A percentile compares a stretch with the other conserved stretches of the same genome.
phyloP scores from a whole-genome alignment of 345 rosid species.

The Populus nigra region DNA sequence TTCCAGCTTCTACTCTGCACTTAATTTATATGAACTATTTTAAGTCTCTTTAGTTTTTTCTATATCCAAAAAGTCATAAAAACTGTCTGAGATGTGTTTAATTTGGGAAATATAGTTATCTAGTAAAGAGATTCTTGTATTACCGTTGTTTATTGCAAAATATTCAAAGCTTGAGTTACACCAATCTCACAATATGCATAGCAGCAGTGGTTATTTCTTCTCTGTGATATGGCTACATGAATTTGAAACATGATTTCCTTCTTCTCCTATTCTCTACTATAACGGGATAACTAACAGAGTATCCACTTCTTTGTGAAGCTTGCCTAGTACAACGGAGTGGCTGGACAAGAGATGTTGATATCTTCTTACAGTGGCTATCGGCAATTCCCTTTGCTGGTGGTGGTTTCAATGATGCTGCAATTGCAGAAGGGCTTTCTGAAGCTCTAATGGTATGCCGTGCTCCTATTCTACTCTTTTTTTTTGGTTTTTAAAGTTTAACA shows the following conservation, averaged over 20 bases:
- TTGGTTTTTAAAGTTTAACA: not conserved
- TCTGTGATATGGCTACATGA: not conserved
- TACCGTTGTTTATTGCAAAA: not conserved
- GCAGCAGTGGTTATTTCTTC: not conserved
- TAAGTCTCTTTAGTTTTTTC: not conserved
- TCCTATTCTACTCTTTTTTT: not conserved
- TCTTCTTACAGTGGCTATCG: conserved; percentile 76
- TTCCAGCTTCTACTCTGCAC: not conserved
- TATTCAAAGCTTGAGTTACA: not conserved
- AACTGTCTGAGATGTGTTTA: not conserved
- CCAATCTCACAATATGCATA: too few species aligned
- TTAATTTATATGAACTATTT: not conserved
- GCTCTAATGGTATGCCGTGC: conserved; percentile 66
- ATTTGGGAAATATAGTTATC: not conserved
- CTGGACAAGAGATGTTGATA: conserved; percentile 86
- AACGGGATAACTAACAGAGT: not conserved
- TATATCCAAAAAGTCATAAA: not conserved
- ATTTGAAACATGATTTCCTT: not conserved
- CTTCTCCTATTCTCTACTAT: not conserved
- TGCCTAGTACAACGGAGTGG: conserved; percentile 90
- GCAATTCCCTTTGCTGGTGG: conserved; percentile 80
- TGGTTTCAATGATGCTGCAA: conserved; percentile 90
- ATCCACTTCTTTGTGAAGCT: conserved; percentile 39
- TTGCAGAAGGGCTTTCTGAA: conserved; percentile 97
- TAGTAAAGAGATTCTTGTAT: not conserved